Evolutionary conservation across 306 rosid species (phyloP).

Genomic region (Prunus mume): DNA sequence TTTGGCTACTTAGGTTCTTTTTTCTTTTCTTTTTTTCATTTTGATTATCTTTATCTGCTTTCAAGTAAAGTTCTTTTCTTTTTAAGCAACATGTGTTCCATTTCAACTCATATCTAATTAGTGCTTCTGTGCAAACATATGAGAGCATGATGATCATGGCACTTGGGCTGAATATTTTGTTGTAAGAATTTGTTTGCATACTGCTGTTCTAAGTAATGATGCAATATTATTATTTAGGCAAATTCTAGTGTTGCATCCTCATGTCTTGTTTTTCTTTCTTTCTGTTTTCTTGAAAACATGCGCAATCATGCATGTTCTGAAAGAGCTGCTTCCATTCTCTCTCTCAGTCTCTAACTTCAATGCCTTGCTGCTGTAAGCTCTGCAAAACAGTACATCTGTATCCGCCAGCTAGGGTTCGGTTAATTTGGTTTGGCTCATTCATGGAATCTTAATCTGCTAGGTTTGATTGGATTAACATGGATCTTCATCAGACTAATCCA

Average conservation of each 20-base stretch:
- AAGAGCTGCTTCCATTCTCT: background rate
- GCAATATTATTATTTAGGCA: background rate
- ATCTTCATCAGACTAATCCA: background rate
- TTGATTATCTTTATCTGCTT: background rate
- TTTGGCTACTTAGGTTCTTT: conserved; percentile 19
- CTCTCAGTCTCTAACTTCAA: background rate
- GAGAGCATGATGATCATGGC: background rate
- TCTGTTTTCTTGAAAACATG: conserved; percentile 9
- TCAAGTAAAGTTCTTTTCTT: background rate
- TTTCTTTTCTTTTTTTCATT: background rate
- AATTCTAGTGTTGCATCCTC: too few species aligned
- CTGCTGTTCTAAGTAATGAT: background rate
- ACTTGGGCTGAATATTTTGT: background rate
- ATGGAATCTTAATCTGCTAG: background rate
- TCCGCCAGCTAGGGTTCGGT: conserved; percentile 1
- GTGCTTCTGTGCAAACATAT: background rate
- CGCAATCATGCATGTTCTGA: conserved; percentile 11
- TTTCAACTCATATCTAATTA: background rate
- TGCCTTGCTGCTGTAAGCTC: background rate
- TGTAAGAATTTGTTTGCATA: conserved; percentile 2
- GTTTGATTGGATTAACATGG: background rate
- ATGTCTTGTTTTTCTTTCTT: background rate
- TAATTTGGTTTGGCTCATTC: background rate
- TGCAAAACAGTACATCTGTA: background rate
- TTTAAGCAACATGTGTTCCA: background rate